Evolutionary conservation across 306 rosid genomes (phyloP), one percentile per base, ranked within the genome.

Genomic region (Pterocarpus macrocarpus): DNA sequence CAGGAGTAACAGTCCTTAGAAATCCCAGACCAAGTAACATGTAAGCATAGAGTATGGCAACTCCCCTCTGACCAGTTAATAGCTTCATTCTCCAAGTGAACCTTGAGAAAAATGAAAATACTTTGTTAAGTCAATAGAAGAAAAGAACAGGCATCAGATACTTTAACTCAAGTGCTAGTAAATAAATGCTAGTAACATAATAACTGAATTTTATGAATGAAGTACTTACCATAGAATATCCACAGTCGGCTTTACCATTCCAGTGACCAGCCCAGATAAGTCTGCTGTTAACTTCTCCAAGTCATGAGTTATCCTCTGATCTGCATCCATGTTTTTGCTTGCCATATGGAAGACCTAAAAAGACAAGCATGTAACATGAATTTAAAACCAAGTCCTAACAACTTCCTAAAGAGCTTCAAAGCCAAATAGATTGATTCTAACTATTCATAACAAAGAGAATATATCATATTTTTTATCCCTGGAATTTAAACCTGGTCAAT

Each of bases 41-140:
- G 84, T 93, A 95, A 33, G 93, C 93, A 79, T 95, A 95, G 84
- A 95, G 89, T 85, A 95, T 93, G 50, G 86, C 93, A 82, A 93
- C 98, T 78, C 99, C 99, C 86, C 98, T 91, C 80, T 65, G 95
- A 77, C 99, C 99, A 14, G 99, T 95, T 78, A 95, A 85, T 56
- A 95, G 87, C 94, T 93, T 93, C 99, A 95, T 95, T 87, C 99
- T 95, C 99, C 98, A 95, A n/a, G 99, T 95, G 87, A 95, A 95
- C 99, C 99, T 95, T 84, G 30, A 69, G 69, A 86, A 79, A 44
- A 53, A 28, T 36, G 75, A 58, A 74, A 73, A 66, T 62, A 63
- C 62, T 11, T 35, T 64, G 57, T 47, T 63, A 64, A 74, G 72
- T 30, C 50, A 75, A 64, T 56, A 55, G 28, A 75, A 65, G 75